phyloP scores from a whole-genome alignment of 768 basidiomycete genomes.

The Atractiella rhizophila region DNA sequence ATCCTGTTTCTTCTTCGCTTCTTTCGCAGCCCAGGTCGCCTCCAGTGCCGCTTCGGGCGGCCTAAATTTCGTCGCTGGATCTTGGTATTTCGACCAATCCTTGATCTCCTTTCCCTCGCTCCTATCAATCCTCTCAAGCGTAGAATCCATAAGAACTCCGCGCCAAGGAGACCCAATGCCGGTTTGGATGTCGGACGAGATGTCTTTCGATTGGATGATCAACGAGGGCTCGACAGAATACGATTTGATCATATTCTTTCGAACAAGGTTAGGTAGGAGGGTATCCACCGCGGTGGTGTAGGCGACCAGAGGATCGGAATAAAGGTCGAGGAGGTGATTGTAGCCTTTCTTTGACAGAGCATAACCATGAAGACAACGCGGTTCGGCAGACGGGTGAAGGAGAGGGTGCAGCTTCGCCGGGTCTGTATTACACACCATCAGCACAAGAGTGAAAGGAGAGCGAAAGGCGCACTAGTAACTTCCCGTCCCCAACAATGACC shows the following conservation, averaged over 20 bases:
- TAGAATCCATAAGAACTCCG: slow-evolving; percentile 13
- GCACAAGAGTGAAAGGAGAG: not conserved
- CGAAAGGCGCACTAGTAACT: slow-evolving; percentile 5
- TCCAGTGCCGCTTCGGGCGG: too few relatives aligned
- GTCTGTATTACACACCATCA: slow-evolving; percentile 1
- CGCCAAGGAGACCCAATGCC: slow-evolving; percentile 14
- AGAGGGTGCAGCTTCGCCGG: slow-evolving; percentile 16
- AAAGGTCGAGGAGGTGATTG: slow-evolving; percentile 7
- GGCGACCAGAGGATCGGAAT: slow-evolving; percentile 15
- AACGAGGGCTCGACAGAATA: slow-evolving; percentile 17
- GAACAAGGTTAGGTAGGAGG: slow-evolving; percentile 12
- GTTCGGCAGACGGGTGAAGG: slow-evolving; percentile 11
- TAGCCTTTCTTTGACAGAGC: slow-evolving; percentile 12
- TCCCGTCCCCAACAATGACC: slow-evolving; percentile 19
- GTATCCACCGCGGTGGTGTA: slow-evolving; percentile 17
- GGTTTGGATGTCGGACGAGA: slow-evolving; percentile 13
- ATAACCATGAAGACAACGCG: slow-evolving; percentile 17
- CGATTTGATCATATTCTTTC: slow-evolving; percentile 5
- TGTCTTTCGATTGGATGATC: slow-evolving; percentile 18
- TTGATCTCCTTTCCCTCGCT: slow-evolving; percentile 9
- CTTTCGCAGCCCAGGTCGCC: too few relatives aligned
- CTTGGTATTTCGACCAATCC: not conserved
- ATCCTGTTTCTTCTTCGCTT: too few relatives aligned
- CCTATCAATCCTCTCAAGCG: slow-evolving; percentile 10
- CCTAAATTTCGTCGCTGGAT: slow-evolving; percentile 8